Evolutionary conservation across 805 yeast species (phyloP), one percentile per base, ranked within the genome.

Genomic region (Yarrowia sp.): DNA sequence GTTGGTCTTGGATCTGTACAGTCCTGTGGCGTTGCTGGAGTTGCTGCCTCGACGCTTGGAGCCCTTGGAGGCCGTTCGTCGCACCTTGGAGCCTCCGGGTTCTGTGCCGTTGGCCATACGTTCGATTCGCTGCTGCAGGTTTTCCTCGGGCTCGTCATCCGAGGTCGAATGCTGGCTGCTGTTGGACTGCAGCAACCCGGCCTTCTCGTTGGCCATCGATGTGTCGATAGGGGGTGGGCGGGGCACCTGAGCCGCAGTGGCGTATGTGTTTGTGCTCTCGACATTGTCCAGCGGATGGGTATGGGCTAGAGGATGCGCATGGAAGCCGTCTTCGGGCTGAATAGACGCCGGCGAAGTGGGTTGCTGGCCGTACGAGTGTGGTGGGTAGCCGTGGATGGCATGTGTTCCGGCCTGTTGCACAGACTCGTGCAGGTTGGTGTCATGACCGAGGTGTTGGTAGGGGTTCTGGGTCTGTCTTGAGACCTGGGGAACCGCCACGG

Each of bases 401-500:
- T 39, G 44, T 3, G 60, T 39, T 13, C 55, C 55, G 24, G 55
- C 55, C 39, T 34, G 40, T 13, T 50, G 42, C 33, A 52, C 56
- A 3, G 56, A 7, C 17, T 52, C 56, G 17, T 52, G 43, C 34
- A 53, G 19, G 17, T 14, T 20, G 6, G 30, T 24, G 36, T 53
- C 44, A 44, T 39, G 46, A 14, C 38, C 36, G 12, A 58, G 12
- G 33, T 58, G 36, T 17, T 61, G 66, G 38, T 61, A 61, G 14
- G 66, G 66, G 55, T 61, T 61, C 38, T 61, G 55, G n/a, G 66
- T 46, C 55, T 61, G 66, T 33, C 66, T 14, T 2, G 44, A 38
- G 38, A 36, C 44, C 9, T 19, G 15, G 0, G 66, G 30, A 13
- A 46, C 20, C 14, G 66, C 66, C 19, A 46, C 55, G 3, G 55